Base-by-base conservation (phyloP, 352 stramenopile species). In the Pythium brachiatum region DNA sequence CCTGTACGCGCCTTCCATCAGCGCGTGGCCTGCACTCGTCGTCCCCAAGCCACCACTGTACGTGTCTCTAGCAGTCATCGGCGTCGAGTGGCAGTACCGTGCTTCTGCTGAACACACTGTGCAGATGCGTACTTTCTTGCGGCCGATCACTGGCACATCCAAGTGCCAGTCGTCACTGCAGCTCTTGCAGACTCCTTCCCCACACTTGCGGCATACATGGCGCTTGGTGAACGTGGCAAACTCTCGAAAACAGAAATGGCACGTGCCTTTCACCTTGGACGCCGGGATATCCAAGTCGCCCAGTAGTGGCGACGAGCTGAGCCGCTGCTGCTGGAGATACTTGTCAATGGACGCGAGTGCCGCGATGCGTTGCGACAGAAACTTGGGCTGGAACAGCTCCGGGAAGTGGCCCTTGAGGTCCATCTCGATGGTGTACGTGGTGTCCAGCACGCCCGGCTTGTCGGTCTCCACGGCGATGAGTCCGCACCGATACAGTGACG, bases 361-460 rank as follows among this genome's bases (percentile, higher is more conserved):
- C 15, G 78, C 82, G 44, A 93, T 85, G 7, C 83, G 81, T 47
- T 91, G 78, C 18, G 78, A 72, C 16, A 93, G 57, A 44, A 93
- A 90, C 1, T 66, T 72, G 8, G 80, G 78, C 51, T 90, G 80
- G 61, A 90, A 74, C 13, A 91, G 64, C 62, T 91, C 69, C 4
- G 81, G 79, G 57, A 91, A 87, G n/a, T 79, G 73, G 38, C 86
- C 83, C 58, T 95, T 95, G 16, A 95, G 69, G 54, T 95, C 85
- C 62, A 95, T 83, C 57, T 95, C 83, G 29, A 95, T 75, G 11
- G 83, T 93, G 66, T 95, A 91, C 51, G 83, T 95, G 44, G 90
- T 83, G 59, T 80, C 71, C 11, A 95, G 58, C 26, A 92, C 79
- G 8, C 86, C 86, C 0, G 83, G 83, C 48, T 89, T 79, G 50